These are phyloP conservation scores for Coriolopsis trogii DNA, from an alignment of 1,284 basidiomycete genomes.

Conservation along the genomic window DNA sequence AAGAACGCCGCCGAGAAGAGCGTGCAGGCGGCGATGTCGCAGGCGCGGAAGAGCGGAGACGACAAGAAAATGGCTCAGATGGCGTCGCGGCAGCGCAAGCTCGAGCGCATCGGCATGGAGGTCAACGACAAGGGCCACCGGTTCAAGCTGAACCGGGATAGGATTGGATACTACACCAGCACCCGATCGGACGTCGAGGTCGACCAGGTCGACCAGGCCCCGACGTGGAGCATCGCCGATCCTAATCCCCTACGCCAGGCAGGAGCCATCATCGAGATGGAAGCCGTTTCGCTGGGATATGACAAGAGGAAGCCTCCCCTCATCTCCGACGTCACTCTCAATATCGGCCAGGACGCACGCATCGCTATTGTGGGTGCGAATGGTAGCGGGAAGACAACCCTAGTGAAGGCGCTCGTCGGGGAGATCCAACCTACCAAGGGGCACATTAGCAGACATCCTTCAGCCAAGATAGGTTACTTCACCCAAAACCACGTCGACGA, in stretches of 20 bases:
- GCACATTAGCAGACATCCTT: conserved; percentile 57
- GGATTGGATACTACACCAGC: conserved; percentile 49
- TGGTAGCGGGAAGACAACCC: conserved; percentile 63
- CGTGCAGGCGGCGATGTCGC: conserved; percentile 20
- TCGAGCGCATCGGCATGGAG: conserved; percentile 58
- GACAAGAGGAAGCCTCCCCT: conserved; percentile 36
- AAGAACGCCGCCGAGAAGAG: conserved; percentile 30
- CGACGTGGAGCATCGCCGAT: conserved; percentile 50
- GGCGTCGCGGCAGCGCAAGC: conserved; percentile 51
- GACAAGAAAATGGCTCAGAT: conserved; percentile 60
- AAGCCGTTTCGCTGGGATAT: conserved; percentile 52
- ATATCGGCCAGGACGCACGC: conserved; percentile 57
- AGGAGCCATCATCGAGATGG: conserved; percentile 55
- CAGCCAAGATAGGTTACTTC: conserved; percentile 59
- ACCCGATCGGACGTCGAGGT: conserved; percentile 51
- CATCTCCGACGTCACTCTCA: conserved; percentile 57
- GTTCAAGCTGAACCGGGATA: conserved; percentile 71
- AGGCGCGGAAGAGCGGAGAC: conserved; percentile 44
- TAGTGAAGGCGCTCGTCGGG: conserved; percentile 61
- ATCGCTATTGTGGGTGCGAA: conserved; percentile 62
- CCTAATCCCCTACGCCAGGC: conserved; percentile 52
- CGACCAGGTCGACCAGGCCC: conserved; percentile 49
- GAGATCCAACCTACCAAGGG: conserved; percentile 54
- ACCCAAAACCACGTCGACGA: conserved; percentile 60
- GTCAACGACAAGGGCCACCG: conserved; percentile 43